These are phyloP conservation scores for Suhomyces sp. DNA, from an alignment of 805 yeast species.

Conservation along the genomic window DNA sequence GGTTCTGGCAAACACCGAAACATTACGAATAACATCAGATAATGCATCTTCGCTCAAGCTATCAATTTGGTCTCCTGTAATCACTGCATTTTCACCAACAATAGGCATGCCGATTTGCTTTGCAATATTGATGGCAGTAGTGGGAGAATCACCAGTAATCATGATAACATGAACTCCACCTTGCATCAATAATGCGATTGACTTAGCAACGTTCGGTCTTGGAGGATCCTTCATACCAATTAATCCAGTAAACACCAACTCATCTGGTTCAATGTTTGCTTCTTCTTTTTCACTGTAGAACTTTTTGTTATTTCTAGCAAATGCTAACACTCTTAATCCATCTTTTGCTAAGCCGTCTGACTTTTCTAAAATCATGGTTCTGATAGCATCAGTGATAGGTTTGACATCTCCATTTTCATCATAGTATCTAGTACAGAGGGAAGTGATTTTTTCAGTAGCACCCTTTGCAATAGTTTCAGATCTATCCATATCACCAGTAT, in stretches of 20 bases:
- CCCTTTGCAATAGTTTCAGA: conserved; percentile 78
- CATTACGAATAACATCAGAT: conserved; percentile 73
- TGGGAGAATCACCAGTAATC: conserved; percentile 95
- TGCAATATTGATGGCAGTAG: conserved; percentile 84
- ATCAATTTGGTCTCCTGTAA: conserved; percentile 85
- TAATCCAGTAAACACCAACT: conserved; percentile 77
- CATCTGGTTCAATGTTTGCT: conserved; percentile 47
- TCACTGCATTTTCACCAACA: conserved; percentile 61
- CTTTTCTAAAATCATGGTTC: conserved; percentile 48
- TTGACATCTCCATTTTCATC: conserved; percentile 59
- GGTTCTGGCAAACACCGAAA: conserved; percentile 90
- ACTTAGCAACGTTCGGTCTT: conserved; percentile 75
- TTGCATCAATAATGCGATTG: conserved; percentile 72
- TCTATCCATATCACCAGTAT: conserved; percentile 57
- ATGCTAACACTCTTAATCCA: conserved; percentile 82
- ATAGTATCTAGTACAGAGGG: conserved; percentile 57
- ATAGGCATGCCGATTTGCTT: conserved; percentile 87
- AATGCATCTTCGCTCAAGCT: conserved; percentile 68
- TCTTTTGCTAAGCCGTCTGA: conserved; percentile 70
- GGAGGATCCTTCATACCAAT: conserved; percentile 99
- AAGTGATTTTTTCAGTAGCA: conserved; percentile 76
- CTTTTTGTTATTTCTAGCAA: conserved; percentile 56
- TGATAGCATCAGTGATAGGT: conserved; percentile 54
- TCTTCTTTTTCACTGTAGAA: conserved; percentile 28
- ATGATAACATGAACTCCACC: conserved; percentile 98